Evolutionary conservation across 2,329 filamentous ascomycete genomes (phyloP), one percentile per base, ranked within the genome.

Genomic region (Fusarium sambucinum): DNA sequence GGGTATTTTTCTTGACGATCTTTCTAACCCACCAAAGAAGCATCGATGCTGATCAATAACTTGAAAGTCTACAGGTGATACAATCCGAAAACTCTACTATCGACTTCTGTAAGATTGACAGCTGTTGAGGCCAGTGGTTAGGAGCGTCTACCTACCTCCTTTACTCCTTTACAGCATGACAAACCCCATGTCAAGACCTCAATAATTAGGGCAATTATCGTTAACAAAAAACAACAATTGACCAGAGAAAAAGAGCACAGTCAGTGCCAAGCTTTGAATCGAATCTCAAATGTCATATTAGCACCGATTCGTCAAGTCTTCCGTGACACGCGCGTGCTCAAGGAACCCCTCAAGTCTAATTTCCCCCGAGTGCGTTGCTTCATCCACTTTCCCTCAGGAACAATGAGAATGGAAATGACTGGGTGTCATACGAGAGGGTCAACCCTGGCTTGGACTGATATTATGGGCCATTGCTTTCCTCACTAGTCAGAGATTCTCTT

Each of bases 311-410:
- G 66, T 56, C 44, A 54, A 29, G 51, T 55, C 45, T 46, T 50
- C 53, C 32, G 52, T 44, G 51, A 53, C 66, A 63, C 48, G 33
- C 48, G 55, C 40, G 40, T 62, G 55, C 46, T 59, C 33, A 46
- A 32, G 23, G 13, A 14, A 27, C 60, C 65, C 60, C 40, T 38
- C 42, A 11, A 25, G 60, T 62, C 45, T 55, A 70, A 69, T 70
- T 67, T 69, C 66, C 66, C 30, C 62, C 51, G 62, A 70, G 48
- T 58, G 55, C 60, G 65, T 69, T 57, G 66, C 66, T 59, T 69
- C 59, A 59, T 41, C 50, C 54, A 53, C 50, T 37, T 50, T 38
- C 47, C n/a, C 19, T 19, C 47, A 29, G 47, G n/a, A 50, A 40
- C 23, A 50, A 50, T 38, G n/a, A 33, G 32, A 40, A 50, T 27